These are phyloP conservation scores for Alternaria novae-zelandiae DNA, from an alignment of 2,329 filamentous ascomycete species.

Conservation along the genomic window DNA sequence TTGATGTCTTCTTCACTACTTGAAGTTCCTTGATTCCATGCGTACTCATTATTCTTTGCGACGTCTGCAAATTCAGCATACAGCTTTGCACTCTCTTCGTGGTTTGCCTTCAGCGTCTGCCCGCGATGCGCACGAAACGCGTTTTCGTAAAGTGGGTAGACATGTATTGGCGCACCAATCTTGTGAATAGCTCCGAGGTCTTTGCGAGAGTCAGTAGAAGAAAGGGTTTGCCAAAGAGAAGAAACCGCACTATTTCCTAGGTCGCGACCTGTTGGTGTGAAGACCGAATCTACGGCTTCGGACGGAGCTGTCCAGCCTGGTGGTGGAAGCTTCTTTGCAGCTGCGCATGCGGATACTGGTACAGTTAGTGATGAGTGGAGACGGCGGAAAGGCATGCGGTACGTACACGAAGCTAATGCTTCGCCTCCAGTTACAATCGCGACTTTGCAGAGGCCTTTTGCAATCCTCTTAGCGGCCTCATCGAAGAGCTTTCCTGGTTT, in stretches of 20 bases:
- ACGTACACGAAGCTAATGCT: slow-evolving; percentile 65
- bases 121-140: slow-evolving; percentile 63
- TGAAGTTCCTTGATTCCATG: slow-evolving; percentile 64
- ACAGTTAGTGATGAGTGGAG: slow-evolving; percentile 2
- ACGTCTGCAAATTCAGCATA: slow-evolving; percentile 68
- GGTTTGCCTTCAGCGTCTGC: slow-evolving; percentile 63
- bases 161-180: slow-evolving; percentile 68
- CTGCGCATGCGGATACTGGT: slow-evolving; percentile 59
- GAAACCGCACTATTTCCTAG: slow-evolving; percentile 50
- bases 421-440: slow-evolving; percentile 69
- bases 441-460: slow-evolving; percentile 60
- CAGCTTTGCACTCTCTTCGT: slow-evolving; percentile 64
- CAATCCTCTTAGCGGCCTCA: slow-evolving; percentile 65
- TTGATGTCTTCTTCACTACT: slow-evolving; percentile 61
- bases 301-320: slow-evolving; percentile 64
- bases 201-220: slow-evolving; percentile 38
- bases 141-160: slow-evolving; percentile 73
- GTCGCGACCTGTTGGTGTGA: slow-evolving; percentile 58
- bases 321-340: slow-evolving; percentile 61
- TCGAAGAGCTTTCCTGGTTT: slow-evolving; percentile 69
- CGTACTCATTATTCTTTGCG: slow-evolving; percentile 59
- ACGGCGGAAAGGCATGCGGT: not conserved
- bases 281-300: slow-evolving; percentile 56
- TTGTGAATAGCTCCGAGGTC: slow-evolving; percentile 63
- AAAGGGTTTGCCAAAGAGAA: slow-evolving; percentile 18